phyloP scores from a whole-genome alignment of 306 rosid species.

The Vicia villosa region DNA sequence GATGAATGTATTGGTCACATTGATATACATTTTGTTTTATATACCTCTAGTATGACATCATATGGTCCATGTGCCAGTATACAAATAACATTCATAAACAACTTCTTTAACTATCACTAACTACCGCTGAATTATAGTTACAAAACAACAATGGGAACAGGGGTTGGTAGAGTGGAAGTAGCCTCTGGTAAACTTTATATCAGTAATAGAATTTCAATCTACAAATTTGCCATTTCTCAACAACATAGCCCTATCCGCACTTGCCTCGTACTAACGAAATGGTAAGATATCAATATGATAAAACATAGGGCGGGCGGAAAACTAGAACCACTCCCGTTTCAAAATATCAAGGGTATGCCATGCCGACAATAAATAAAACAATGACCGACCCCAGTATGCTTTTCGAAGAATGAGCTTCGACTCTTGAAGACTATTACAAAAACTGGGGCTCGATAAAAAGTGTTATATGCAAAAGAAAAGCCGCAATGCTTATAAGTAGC shows the following conservation, averaged over 20 bases:
- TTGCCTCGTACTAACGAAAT: slow-evolving; percentile 29
- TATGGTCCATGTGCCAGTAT: neutral
- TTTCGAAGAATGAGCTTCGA: slow-evolving; percentile 45
- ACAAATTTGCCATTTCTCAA: slow-evolving; percentile 44
- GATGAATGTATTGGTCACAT: neutral
- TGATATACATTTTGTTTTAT: neutral
- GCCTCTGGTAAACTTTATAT: neutral
- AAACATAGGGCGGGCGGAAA: slow-evolving; percentile 21
- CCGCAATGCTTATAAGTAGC: slow-evolving; percentile 46
- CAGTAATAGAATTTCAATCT: slow-evolving; percentile 30
- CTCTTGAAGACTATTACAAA: slow-evolving; percentile 43
- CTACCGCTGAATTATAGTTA: neutral
- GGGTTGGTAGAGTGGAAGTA: neutral
- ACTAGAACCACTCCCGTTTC: slow-evolving; percentile 31
- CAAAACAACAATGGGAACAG: neutral
- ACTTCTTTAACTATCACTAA: slow-evolving; percentile 1
- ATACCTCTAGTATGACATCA: neutral
- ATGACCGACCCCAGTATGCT: slow-evolving; percentile 32
- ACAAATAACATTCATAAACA: slow-evolving; percentile 1
- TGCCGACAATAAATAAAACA: too few relatives aligned
- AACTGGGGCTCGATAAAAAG: slow-evolving; percentile 43
- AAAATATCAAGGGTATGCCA: too few relatives aligned
- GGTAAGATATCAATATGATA: slow-evolving; percentile 33
- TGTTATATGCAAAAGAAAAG: slow-evolving; percentile 55
- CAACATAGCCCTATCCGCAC: slow-evolving; percentile 28